A percentile compares a stretch with the other conserved stretches of the same genome.
phyloP scores from a whole-genome alignment of 2,329 filamentous ascomycete species.

The Coleophoma crateriformis region DNA sequence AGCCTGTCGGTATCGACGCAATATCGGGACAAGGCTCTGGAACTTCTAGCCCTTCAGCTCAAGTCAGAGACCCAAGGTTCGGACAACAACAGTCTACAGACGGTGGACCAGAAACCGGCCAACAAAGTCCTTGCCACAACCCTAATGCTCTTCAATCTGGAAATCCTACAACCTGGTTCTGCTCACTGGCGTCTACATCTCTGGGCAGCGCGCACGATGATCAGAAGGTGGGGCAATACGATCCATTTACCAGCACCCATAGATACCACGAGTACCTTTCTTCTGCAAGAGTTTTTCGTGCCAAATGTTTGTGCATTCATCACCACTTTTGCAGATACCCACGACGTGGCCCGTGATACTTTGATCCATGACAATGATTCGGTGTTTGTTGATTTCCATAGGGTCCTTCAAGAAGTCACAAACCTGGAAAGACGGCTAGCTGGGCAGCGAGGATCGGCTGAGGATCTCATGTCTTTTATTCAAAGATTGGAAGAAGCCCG shows the following conservation, averaged over 20 bases:
- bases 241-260: neutral
- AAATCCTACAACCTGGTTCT: slow-evolving; percentile 1
- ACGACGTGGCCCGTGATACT: neutral
- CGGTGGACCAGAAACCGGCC: neutral
- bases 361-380: neutral
- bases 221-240: slow-evolving; percentile 1
- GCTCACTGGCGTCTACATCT: slow-evolving; percentile 4
- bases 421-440: neutral
- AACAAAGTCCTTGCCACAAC: slow-evolving; percentile 2
- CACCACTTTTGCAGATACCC: slow-evolving; percentile 1
- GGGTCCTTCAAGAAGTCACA: slow-evolving; percentile 1
- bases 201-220: slow-evolving; percentile 3
- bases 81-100: neutral
- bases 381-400: slow-evolving; percentile 1
- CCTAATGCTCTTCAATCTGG: slow-evolving; percentile 2
- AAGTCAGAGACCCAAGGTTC: neutral
- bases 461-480: neutral
- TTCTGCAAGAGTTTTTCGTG: slow-evolving; percentile 2
- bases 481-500: neutral
- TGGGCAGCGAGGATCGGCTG: neutral
- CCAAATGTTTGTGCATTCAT: slow-evolving; percentile 3
- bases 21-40: slow-evolving; percentile 1
- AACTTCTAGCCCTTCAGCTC: slow-evolving; percentile 1
- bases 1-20: neutral
- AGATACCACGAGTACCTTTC: slow-evolving; percentile 1